phyloP scores from a whole-genome alignment of 148 eudicot species.

The Fallopia convolvulus region DNA sequence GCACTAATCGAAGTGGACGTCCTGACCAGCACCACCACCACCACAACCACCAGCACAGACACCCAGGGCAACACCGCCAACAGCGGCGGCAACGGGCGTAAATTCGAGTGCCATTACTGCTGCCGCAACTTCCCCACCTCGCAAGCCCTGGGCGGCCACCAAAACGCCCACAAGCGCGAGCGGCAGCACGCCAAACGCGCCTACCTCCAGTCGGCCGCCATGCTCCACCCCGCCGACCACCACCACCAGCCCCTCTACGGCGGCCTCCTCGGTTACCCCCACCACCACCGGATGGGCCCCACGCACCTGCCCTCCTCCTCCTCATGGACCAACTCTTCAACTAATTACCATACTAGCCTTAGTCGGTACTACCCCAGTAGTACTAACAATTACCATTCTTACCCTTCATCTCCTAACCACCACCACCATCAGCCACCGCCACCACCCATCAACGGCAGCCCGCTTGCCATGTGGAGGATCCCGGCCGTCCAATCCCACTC shows the following conservation, averaged over 20 bases:
- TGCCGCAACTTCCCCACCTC: conserved; percentile 88
- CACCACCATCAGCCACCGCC: conserved; percentile 1
- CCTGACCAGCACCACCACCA: not conserved
- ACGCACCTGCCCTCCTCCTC: conserved; percentile 6
- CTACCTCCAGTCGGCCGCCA: conserved; percentile 50
- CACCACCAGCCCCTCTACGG: conserved; percentile 17
- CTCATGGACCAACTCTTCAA: not conserved
- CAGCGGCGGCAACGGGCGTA: conserved; percentile 31
- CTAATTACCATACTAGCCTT: not conserved
- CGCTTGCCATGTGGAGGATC: conserved; percentile 57
- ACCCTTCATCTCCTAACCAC: conserved; percentile 3
- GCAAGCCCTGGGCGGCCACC: conserved; percentile 97
- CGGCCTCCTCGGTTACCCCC: conserved; percentile 28
- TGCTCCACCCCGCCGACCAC: conserved; percentile 28
- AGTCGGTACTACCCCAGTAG: conserved; percentile 6
- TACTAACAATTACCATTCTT: not conserved
- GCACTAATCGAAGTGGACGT: not conserved
- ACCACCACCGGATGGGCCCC: conserved; percentile 20
- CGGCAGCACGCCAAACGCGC: conserved; percentile 82
- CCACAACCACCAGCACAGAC: conserved; percentile 6
- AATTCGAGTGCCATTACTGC: conserved; percentile 92
- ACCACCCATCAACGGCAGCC: conserved; percentile 62
- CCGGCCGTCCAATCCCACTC: conserved; percentile 30
- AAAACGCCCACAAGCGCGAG: conserved; percentile 92
- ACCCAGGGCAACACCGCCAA: not conserved